A percentile compares a stretch with the other conserved stretches of the same genome.
These are phyloP conservation scores for Dactylellina cionopaga DNA, from an alignment of 2,329 filamentous ascomycete species.

Conservation along the genomic window DNA sequence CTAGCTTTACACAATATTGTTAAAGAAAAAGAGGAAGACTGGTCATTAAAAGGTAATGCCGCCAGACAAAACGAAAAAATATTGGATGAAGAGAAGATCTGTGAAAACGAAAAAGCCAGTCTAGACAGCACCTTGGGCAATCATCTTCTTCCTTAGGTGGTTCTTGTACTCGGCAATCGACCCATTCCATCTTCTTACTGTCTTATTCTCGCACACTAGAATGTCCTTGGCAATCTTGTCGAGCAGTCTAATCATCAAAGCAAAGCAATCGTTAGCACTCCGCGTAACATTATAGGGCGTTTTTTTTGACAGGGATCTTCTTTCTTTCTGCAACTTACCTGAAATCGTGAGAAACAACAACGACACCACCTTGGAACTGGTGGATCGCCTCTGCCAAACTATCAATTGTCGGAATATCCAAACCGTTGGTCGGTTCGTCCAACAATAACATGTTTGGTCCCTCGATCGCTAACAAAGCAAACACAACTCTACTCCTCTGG, in stretches of 20 bases:
- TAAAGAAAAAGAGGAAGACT: no score
- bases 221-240: slow-evolving; percentile 99
- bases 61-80: slow-evolving; percentile 1
- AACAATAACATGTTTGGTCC: slow-evolving; percentile 96
- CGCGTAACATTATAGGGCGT: no score
- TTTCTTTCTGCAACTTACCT: no score
- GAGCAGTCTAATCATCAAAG: slow-evolving; percentile 78
- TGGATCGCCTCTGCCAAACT: slow-evolving; percentile 97
- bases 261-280: slow-evolving; percentile 59
- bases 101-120: slow-evolving; percentile 15
- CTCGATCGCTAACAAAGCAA: slow-evolving; percentile 94
- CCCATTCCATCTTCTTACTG: slow-evolving; percentile 88
- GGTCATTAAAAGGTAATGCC: no score
- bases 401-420: slow-evolving; percentile 99
- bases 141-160: slow-evolving; percentile 99
- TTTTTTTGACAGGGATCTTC: no score
- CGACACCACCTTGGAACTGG: slow-evolving; percentile 92
- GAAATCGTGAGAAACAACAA: slow-evolving; percentile 99
- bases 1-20: no score
- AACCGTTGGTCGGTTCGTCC: slow-evolving; percentile 98
- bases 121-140: slow-evolving; percentile 85
- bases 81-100: background rate
- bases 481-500: slow-evolving; percentile 97
- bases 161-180: slow-evolving; percentile 96
- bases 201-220: slow-evolving; percentile 98